Percentiles rank a stretch among this genome's conserved stretches.
phyloP scores from a whole-genome alignment of 2,329 filamentous ascomycete genomes.

The Calonectria pteridis region DNA sequence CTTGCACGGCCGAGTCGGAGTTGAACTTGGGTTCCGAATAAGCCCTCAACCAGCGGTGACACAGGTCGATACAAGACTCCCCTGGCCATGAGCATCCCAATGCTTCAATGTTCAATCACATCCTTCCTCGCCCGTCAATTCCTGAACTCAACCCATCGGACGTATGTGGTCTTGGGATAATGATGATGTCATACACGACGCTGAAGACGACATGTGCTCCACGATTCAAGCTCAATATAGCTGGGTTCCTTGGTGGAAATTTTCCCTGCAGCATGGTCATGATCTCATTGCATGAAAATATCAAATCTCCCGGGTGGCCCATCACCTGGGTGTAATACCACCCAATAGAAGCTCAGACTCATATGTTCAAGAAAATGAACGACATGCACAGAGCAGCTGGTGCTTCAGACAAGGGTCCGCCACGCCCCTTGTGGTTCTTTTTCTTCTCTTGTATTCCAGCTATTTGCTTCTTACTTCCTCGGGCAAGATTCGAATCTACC shows the following conservation, averaged over 20 bases:
- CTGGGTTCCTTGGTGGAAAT: background rate
- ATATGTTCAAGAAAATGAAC: background rate
- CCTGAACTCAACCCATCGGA: background rate
- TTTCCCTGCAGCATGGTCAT: background rate
- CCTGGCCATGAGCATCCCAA: background rate
- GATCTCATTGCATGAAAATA: conserved; percentile 5
- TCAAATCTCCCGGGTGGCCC: conserved; percentile 6
- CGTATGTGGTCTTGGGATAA: background rate
- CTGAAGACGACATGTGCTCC: background rate
- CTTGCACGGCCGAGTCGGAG: conserved; percentile 18
- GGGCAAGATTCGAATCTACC: background rate
- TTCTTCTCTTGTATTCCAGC: background rate
- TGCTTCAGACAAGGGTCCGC: background rate
- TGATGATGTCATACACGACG: conserved; percentile 10
- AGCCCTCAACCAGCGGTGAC: background rate
- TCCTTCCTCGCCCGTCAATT: background rate
- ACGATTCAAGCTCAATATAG: background rate
- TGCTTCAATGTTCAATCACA: background rate
- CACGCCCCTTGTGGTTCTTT: background rate
- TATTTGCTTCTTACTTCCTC: conserved; percentile 7
- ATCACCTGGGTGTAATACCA: background rate
- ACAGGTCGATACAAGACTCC: background rate
- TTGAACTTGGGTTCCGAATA: background rate
- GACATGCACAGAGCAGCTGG: background rate
- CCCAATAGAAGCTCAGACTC: background rate